phyloP scores from a whole-genome alignment of 306 rosid genomes.

The Inga oerstediana region DNA sequence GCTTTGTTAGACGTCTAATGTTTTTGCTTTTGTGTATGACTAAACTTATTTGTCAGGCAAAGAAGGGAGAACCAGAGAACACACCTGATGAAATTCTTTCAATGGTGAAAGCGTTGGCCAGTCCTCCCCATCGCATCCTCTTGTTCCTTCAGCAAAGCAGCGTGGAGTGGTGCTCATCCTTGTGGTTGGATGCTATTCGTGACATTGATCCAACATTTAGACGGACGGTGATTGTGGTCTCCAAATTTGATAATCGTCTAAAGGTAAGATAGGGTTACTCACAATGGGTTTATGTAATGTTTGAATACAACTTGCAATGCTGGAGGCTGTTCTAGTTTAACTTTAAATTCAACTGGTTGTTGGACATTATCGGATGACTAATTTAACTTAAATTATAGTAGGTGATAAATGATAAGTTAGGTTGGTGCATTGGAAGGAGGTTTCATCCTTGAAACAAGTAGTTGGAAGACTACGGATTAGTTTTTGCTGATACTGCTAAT shows the following conservation, averaged over 20 bases:
- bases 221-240: constrained; percentile 81
- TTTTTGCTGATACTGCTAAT: not conserved
- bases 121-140: constrained; percentile 91
- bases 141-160: constrained; percentile 97
- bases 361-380: not conserved
- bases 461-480: not conserved
- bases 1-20: not conserved
- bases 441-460: not conserved
- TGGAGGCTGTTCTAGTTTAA: not conserved
- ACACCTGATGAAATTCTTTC: constrained; percentile 94
- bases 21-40: not conserved
- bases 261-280: constrained; percentile 58
- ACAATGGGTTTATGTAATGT: not conserved
- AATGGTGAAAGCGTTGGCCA: constrained; percentile 91
- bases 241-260: constrained; percentile 97
- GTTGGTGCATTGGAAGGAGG: not conserved
- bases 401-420: not conserved
- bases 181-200: constrained; percentile 90
- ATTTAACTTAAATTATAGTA: not conserved
- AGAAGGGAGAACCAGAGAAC: constrained; percentile 92
- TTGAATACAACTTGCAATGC: not conserved
- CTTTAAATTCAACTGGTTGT: not conserved
- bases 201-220: constrained; percentile 88
- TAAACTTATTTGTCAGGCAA: constrained; percentile 60
- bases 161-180: constrained; percentile 97